Evolutionary conservation across 768 basidiomycete species (phyloP).

Genomic region (Omphalotus guepiniiformis): DNA sequence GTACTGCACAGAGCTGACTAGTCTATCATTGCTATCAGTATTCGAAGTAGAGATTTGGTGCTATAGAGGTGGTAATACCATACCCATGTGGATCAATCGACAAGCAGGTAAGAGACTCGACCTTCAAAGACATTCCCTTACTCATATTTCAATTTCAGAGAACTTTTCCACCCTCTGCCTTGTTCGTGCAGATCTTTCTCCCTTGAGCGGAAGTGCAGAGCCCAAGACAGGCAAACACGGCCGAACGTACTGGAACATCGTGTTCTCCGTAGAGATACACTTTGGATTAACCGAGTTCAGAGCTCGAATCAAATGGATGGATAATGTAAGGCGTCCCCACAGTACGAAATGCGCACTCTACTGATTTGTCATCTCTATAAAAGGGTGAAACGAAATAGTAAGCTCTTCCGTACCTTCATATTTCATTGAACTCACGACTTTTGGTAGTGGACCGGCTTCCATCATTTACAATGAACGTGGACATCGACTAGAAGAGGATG

Average conservation of each 20-base stretch:
- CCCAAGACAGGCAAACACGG: slow-evolving; percentile 60
- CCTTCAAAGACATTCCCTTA: neutral
- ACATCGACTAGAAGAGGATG: slow-evolving; percentile 69
- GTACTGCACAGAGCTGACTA: slow-evolving; percentile 80
- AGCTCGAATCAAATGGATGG: slow-evolving; percentile 79
- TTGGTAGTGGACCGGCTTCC: slow-evolving; percentile 64
- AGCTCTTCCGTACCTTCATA: slow-evolving; percentile 21
- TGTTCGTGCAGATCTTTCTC: slow-evolving; percentile 74
- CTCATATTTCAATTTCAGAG: slow-evolving; percentile 32
- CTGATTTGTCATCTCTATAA: neutral
- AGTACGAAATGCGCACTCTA: neutral
- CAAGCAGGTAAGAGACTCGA: slow-evolving; percentile 38
- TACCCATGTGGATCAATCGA: slow-evolving; percentile 74
- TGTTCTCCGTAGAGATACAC: slow-evolving; percentile 81
- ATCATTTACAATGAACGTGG: slow-evolving; percentile 83
- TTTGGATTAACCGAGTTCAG: slow-evolving; percentile 81
- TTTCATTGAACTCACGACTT: neutral
- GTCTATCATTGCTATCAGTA: slow-evolving; percentile 66
- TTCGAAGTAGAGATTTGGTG: slow-evolving; percentile 88
- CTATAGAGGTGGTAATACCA: slow-evolving; percentile 65
- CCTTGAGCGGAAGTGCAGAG: slow-evolving; percentile 65
- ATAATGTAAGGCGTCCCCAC: slow-evolving; percentile 50
- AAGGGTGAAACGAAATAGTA: slow-evolving; percentile 74
- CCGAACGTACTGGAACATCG: slow-evolving; percentile 78
- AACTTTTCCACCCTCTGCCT: slow-evolving; percentile 74